Percentiles rank a stretch among this genome's conserved stretches.
Conservation (phyloP, 2,329 filamentous ascomycete genomes). For the Alternaria sp. region DNA sequence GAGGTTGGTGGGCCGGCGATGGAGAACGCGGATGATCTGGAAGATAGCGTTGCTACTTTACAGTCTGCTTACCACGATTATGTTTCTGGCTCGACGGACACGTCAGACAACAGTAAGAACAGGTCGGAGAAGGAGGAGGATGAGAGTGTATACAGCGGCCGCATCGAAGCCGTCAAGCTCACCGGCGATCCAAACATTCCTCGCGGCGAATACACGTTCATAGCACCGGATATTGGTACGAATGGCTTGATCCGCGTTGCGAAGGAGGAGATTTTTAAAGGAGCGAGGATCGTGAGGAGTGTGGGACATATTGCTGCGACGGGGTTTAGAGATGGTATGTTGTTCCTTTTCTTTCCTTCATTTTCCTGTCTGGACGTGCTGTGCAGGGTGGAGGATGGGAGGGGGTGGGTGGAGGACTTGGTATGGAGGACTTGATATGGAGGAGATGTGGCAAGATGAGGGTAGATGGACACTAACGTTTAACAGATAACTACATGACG, state of each 20-base stretch:
- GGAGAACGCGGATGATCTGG: slow-evolving; percentile 32
- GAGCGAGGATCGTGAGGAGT: slow-evolving; percentile 74
- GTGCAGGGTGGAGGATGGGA: too few species aligned
- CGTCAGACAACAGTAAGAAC: not conserved
- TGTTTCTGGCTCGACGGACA: rapidly evolving
- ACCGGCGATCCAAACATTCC: slow-evolving; percentile 92
- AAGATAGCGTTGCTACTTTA: slow-evolving; percentile 50
- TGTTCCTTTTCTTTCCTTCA: too few species aligned
- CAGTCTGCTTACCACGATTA: slow-evolving; percentile 16
- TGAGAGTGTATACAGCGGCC: slow-evolving; percentile 63
- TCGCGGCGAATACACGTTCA: slow-evolving; percentile 81
- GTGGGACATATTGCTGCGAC: slow-evolving; percentile 77
- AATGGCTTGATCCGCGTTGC: slow-evolving; percentile 69
- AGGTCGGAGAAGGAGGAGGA: slow-evolving; percentile 19
- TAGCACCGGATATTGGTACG: slow-evolving; percentile 76
- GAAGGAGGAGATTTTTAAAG: slow-evolving; percentile 72
- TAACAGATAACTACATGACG: slow-evolving; percentile 73
- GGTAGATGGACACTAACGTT: not conserved
- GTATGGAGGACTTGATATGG: too few species aligned
- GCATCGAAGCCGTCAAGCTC: slow-evolving; percentile 84
- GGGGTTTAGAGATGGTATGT: slow-evolving; percentile 72
- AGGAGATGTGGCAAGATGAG: too few species aligned
- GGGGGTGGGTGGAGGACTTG: too few species aligned
- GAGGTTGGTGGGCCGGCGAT: not conserved
- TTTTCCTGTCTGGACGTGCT: too few species aligned